Evolutionary conservation across 148 eudicot species (phyloP), one percentile per base, ranked within the genome.

Genomic region (Spergularia marina): DNA sequence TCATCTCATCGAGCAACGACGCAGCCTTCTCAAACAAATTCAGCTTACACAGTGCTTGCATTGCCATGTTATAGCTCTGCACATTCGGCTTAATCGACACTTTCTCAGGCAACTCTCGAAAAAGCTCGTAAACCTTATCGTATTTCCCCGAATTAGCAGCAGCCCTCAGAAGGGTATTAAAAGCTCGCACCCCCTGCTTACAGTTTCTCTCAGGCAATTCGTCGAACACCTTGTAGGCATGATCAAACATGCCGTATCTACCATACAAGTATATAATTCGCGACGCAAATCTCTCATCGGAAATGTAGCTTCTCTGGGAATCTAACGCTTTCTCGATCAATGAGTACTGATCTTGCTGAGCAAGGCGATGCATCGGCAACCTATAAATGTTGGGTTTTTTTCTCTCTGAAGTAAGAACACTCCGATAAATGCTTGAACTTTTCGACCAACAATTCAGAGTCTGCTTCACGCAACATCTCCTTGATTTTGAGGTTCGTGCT

Each of bases 1-100:
- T 83, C 84, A 90, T 88, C 77, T 81, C 89, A 68, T 84, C 85
- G 16, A 90, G 41, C 77, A 80, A 59, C 20, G 58, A 36, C 34
- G 76, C 60, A 0, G 88, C 93, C 3, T 65, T 23, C 78, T 84
- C 87, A 13, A 80, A 14, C 21, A 41, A 70, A 59, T 86, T 88
- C 79, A 78, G 72, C 17, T 81, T 77, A 70, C 93, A 89, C 41
- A 83, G 65, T 0, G 88, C 85, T 56, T 84, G 76, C 15, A 77
- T 67, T 41, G 76, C 53, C 0, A 62, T 76, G 13, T 57, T 72
- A 53, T 72, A 81, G 52, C 63, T 11, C 4, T 39, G 51, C 6
- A 12, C 21, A 53, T 11, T 13, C 23, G 51, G 76, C 20, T 71
- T 40, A 12, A 81, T 72, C 49, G 64, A 57, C 65, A 81, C 2